Percentiles rank a stretch among this genome's conserved stretches.
Conservation (phyloP, 2,329 filamentous ascomycete species). For the Diaporthe citriasiana region DNA sequence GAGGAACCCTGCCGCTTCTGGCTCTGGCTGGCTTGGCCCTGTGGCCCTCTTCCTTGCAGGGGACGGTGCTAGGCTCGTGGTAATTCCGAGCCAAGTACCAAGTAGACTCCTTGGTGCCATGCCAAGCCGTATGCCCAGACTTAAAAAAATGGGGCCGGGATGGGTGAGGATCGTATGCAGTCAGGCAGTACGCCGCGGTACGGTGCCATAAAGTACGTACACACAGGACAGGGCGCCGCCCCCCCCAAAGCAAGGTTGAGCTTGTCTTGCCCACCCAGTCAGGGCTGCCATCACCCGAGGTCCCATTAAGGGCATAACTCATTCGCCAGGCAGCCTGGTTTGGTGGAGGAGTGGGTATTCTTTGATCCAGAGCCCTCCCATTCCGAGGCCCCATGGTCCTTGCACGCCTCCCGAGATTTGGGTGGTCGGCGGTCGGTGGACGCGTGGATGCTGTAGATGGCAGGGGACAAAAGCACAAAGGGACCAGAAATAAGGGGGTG, state of each 20-base stretch:
- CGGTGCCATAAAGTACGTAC: slow-evolving; percentile 11
- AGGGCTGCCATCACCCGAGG: slow-evolving; percentile 26
- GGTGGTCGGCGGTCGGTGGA: slow-evolving; percentile 29
- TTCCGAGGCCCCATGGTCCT: slow-evolving; percentile 20
- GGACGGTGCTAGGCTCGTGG: slow-evolving; percentile 11
- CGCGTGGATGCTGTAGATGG: slow-evolving; percentile 24
- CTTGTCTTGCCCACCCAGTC: slow-evolving; percentile 28
- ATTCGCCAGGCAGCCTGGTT: slow-evolving; percentile 16
- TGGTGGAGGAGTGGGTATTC: slow-evolving; percentile 21
- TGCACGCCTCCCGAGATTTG: slow-evolving; percentile 33
- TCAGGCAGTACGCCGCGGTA: slow-evolving; percentile 18
- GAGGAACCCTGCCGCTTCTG: slow-evolving; percentile 16
- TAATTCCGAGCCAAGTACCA: slow-evolving; percentile 37
- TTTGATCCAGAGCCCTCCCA: slow-evolving; percentile 20
- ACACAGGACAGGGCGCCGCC: slow-evolving; percentile 11
- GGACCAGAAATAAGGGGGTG: slow-evolving; percentile 15
- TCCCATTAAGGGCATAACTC: slow-evolving; percentile 9
- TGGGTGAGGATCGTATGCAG: slow-evolving; percentile 30
- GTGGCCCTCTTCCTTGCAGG: slow-evolving; percentile 35
- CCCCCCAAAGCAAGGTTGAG: slow-evolving; percentile 23
- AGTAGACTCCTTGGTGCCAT: slow-evolving; percentile 36
- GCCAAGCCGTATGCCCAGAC: slow-evolving; percentile 31
- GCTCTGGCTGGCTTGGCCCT: slow-evolving; percentile 26
- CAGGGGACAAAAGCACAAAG: slow-evolving; percentile 13
- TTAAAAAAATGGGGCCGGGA: slow-evolving; percentile 32